Percentiles rank a stretch among this genome's conserved stretches.
Evolutionary conservation across 2,329 filamentous ascomycete genomes (phyloP).

Genomic region (Arthroderma sp.): DNA sequence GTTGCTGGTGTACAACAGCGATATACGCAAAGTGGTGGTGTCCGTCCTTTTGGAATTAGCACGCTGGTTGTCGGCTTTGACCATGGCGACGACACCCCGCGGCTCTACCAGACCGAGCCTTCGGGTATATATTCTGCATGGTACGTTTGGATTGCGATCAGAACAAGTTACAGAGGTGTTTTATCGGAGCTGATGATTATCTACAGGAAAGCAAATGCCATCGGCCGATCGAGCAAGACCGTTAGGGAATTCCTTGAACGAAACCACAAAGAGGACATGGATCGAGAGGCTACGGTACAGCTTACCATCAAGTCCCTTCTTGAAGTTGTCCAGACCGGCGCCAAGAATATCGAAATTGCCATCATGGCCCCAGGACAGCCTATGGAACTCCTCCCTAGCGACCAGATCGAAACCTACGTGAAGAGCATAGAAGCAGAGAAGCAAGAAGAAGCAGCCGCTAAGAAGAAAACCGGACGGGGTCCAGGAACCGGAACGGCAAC

Average conservation of each 20-base stretch:
- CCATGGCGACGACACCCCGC: constrained; percentile 73
- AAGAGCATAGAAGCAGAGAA: constrained; percentile 99
- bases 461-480: constrained; percentile 68
- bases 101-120: constrained; percentile 97
- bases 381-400: constrained; percentile 85
- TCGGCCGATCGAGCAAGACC: constrained; percentile 96
- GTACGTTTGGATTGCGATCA: constrained; percentile 40
- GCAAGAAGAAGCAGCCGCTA: constrained; percentile 82
- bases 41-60: constrained; percentile 96
- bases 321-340: constrained; percentile 95
- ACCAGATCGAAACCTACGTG: constrained; percentile 93
- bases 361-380: constrained; percentile 88
- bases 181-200: constrained; percentile 1
- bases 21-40: constrained; percentile 97
- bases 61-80: constrained; percentile 98
- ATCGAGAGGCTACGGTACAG: constrained; percentile 88
- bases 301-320: constrained; percentile 95
- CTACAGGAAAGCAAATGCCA: constrained; percentile 93
- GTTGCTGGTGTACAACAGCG: constrained; percentile 95
- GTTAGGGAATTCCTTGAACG: constrained; percentile 97
- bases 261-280: constrained; percentile 98
- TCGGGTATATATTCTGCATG: constrained; percentile 98
- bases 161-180: not conserved
- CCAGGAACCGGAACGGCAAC: constrained; percentile 41
- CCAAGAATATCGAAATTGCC: constrained; percentile 99